These are phyloP conservation scores for Senna tora DNA, from an alignment of 306 rosid species.

Conservation along the genomic window DNA sequence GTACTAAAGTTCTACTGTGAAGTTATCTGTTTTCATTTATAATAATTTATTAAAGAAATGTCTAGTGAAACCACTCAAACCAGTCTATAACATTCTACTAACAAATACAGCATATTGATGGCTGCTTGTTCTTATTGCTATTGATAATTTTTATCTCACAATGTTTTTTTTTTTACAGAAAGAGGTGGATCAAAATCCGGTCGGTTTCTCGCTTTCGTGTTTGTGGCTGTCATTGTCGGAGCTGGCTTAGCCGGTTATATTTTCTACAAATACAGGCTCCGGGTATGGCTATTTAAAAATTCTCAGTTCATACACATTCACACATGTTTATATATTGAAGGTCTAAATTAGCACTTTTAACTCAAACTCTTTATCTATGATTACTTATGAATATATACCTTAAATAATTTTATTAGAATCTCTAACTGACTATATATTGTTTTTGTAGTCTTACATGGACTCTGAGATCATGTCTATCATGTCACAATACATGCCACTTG, in stretches of 20 bases:
- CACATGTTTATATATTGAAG: background rate
- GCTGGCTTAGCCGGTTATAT: slow-evolving; percentile 72
- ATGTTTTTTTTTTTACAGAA: slow-evolving; percentile 49
- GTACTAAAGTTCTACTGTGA: too few relatives aligned
- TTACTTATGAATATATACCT: too few relatives aligned
- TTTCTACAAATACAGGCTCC: slow-evolving; percentile 91
- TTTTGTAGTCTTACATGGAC: slow-evolving; percentile 88
- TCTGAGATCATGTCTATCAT: slow-evolving; percentile 95
- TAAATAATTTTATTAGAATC: background rate
- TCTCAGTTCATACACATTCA: background rate
- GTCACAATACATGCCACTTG: slow-evolving; percentile 98
- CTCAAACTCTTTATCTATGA: background rate
- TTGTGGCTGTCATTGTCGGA: slow-evolving; percentile 64
- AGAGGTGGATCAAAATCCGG: slow-evolving; percentile 69
- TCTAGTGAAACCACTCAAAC: slow-evolving; percentile 3
- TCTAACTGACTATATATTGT: background rate
- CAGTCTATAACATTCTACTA: background rate
- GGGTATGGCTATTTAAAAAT: slow-evolving; percentile 58
- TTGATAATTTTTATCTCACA: background rate
- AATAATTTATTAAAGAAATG: background rate
- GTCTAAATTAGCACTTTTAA: slow-evolving; percentile 20
- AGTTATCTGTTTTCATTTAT: background rate
- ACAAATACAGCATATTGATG: background rate
- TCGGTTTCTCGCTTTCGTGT: slow-evolving; percentile 51
- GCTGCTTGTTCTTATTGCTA: background rate